Percentiles rank a stretch among this genome's conserved stretches.
Conservation (phyloP, 2,329 filamentous ascomycete species). For the Fusarium circinatum region DNA sequence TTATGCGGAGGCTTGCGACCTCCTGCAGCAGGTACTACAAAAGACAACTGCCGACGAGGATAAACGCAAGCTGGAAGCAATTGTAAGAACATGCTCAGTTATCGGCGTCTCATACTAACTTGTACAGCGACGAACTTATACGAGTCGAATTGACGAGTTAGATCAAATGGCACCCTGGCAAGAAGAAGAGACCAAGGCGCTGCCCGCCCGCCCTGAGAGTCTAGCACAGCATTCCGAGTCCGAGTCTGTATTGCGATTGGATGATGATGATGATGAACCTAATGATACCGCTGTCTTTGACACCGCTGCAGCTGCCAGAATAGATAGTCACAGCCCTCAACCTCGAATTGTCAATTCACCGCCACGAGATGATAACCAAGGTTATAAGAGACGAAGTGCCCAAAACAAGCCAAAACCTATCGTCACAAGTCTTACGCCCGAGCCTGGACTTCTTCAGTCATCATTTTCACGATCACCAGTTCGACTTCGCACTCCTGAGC, state of each 20-base stretch:
- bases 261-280: constrained; percentile 56
- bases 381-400: constrained; percentile 36
- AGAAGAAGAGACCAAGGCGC: constrained; percentile 72
- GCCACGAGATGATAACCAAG: constrained; percentile 36
- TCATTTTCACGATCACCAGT: constrained; percentile 63
- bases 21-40: constrained; percentile 88
- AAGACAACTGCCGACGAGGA: constrained; percentile 88
- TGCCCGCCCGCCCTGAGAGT: constrained; percentile 77
- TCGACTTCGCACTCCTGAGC: constrained; percentile 44
- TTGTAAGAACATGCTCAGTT: constrained; percentile 65
- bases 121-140: constrained; percentile 84
- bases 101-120: constrained; percentile 7
- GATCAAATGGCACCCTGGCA: constrained; percentile 73
- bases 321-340: constrained; percentile 46
- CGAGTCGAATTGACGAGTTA: constrained; percentile 87
- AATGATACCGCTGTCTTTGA: constrained; percentile 60
- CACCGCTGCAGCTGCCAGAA: constrained; percentile 63
- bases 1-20: constrained; percentile 88
- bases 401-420: constrained; percentile 41
- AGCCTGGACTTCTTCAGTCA: constrained; percentile 57
- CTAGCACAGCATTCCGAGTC: constrained; percentile 41
- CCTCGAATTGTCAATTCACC: constrained; percentile 37
- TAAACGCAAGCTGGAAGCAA: constrained; percentile 88
- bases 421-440: constrained; percentile 38
- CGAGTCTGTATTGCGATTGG: constrained; percentile 34